Evolutionary conservation across 306 rosid species (phyloP).

Genomic region (Malus domestica): ASM211411v1 NC_041801.1:8277001-8277500

Average conservation of each 20-base stretch:
- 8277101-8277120: constrained; percentile 17
- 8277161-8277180: constrained; percentile 25
- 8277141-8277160: constrained; percentile 33
- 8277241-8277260: not conserved
- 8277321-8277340: constrained; percentile 70
- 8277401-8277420: not conserved
- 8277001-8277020: not conserved
- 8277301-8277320: constrained; percentile 21
- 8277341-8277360: constrained; percentile 55
- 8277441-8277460: not conserved
- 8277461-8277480: not conserved
- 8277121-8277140: constrained; percentile 18
- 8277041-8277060: not conserved
- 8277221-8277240: constrained; percentile 31
- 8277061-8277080: no score
- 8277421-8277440: not conserved
- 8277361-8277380: constrained; percentile 54
- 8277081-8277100: constrained; percentile 19
- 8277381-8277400: constrained; percentile 39
- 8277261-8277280: not conserved
- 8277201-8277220: constrained; percentile 30
- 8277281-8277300: not conserved
- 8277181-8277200: constrained; percentile 18
- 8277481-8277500: constrained; percentile 53
- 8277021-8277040: not conserved